phyloP scores from a whole-genome alignment of 2,329 filamentous ascomycete genomes.

The Ploettnerulaceae sp. region DNA sequence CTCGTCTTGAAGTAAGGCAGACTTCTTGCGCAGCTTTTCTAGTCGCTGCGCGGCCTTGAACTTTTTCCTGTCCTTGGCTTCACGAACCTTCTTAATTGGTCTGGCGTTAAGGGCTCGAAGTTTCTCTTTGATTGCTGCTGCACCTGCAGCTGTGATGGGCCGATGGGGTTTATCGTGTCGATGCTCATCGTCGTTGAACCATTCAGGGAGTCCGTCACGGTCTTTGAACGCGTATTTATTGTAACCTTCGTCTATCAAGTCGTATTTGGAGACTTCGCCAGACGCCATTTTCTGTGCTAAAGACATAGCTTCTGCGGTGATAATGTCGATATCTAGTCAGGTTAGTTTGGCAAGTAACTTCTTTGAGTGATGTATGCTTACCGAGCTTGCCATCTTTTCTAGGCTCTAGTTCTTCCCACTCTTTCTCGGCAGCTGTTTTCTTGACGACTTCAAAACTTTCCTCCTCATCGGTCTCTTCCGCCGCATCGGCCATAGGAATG shows the following conservation, averaged over 20 bases:
- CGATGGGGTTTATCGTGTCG: conserved; percentile 79
- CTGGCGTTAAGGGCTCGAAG: conserved; percentile 85
- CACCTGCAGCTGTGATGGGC: conserved; percentile 88
- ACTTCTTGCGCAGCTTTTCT: conserved; percentile 97
- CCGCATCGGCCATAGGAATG: conserved; percentile 19
- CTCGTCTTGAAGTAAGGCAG: conserved; percentile 80
- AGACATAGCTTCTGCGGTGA: conserved; percentile 99
- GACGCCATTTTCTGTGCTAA: conserved; percentile 88
- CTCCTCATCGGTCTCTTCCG: conserved; percentile 35
- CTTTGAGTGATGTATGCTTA: conserved; percentile 34
- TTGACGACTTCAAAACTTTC: conserved; percentile 61
- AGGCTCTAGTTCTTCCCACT: conserved; percentile 64
- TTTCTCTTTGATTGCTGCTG: conserved; percentile 91
- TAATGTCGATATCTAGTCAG: conserved; percentile 81
- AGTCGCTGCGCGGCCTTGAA: conserved; percentile 85
- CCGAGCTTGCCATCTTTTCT: conserved; percentile 58
- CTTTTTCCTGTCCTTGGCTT: conserved; percentile 96
- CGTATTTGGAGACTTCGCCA: conserved; percentile 72
- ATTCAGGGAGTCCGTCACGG: conserved; percentile 85
- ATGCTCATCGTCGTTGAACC: conserved; percentile 92
- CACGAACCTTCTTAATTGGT: conserved; percentile 97
- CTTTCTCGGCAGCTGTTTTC: conserved; percentile 44
- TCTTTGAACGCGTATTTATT: conserved; percentile 92
- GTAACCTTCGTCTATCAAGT: conserved; percentile 86
- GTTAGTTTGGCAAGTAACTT: conserved; percentile 17